Conservation (phyloP, 192 early-diverging fungal genomes). For the Funneliformis mosseae region DNA sequence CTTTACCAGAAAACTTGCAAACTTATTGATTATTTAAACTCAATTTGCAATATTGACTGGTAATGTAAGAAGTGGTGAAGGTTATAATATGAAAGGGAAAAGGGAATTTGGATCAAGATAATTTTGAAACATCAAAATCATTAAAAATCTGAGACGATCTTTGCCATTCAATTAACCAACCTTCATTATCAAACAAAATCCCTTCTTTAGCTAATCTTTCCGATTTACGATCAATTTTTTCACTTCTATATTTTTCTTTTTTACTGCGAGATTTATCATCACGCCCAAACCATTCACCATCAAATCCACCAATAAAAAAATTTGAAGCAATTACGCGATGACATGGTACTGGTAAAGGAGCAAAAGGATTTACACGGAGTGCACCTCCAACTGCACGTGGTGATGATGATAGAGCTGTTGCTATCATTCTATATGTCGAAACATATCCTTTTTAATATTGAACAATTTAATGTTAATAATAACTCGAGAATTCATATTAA, state of each 20-base stretch:
- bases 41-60: too few species aligned
- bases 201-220: conserved; percentile 19
- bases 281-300: conserved; percentile 23
- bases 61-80: too few species aligned
- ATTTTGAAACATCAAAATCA: not conserved
- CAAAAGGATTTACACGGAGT: conserved; percentile 59
- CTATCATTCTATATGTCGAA: conserved; percentile 25
- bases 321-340: conserved; percentile 64
- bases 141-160: not conserved
- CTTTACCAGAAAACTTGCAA: too few species aligned
- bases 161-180: conserved; percentile 14
- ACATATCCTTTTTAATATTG: conserved; percentile 20
- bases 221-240: not conserved
- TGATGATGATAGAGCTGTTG: conserved; percentile 6
- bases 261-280: not conserved
- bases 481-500: not conserved
- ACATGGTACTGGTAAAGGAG: conserved; percentile 65
- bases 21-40: too few species aligned
- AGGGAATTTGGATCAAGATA: too few species aligned
- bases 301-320: conserved; percentile 60
- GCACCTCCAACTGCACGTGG: conserved; percentile 22
- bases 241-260: not conserved
- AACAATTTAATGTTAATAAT: not conserved
- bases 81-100: too few species aligned
- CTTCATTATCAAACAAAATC: conserved; percentile 7